phyloP scores from a whole-genome alignment of 2,329 filamentous ascomycete species.

The Fusarium sp. region DNA sequence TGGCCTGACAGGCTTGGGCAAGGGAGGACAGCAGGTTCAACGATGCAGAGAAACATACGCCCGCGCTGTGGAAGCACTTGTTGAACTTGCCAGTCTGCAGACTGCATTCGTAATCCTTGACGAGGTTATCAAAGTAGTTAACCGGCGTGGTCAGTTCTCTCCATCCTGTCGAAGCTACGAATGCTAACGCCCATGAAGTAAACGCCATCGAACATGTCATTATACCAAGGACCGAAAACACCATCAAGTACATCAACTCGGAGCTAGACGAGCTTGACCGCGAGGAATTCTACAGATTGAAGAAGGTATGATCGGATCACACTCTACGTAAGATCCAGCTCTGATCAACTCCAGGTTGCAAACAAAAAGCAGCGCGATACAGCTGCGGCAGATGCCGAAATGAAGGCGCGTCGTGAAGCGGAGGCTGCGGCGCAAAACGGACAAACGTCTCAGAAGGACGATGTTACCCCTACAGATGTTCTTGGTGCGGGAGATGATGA shows the following conservation, averaged over 20 bases:
- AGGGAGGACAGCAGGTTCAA: conserved; percentile 97
- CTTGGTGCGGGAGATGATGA: conserved; percentile 81
- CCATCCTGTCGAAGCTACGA: background rate
- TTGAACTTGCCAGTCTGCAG: conserved; percentile 93
- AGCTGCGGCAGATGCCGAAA: conserved; percentile 77
- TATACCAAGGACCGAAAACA: conserved; percentile 97
- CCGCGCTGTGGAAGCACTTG: conserved; percentile 92
- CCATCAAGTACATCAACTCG: conserved; percentile 99
- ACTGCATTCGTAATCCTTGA: conserved; percentile 98
- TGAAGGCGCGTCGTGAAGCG: conserved; percentile 76
- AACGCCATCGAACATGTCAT: conserved; percentile 98
- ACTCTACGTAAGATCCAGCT: background rate
- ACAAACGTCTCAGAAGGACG: conserved; percentile 55
- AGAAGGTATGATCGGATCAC: conserved; percentile 68
- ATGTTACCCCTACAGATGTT: conserved; percentile 66
- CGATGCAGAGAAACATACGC: conserved; percentile 95
- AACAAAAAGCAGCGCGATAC: conserved; percentile 84
- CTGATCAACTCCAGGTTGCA: conserved; percentile 64
- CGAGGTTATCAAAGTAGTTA: conserved; percentile 99
- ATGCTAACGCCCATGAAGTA: conserved; percentile 61
- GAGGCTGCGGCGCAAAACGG: conserved; percentile 47
- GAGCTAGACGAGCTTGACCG: conserved; percentile 97
- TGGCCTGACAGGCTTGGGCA: conserved; percentile 92
- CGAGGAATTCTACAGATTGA: conserved; percentile 97
- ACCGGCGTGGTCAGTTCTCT: conserved; percentile 77